phyloP scores from a whole-genome alignment of 2,329 filamentous ascomycete species.

The Pezizomycotina sp. region DNA sequence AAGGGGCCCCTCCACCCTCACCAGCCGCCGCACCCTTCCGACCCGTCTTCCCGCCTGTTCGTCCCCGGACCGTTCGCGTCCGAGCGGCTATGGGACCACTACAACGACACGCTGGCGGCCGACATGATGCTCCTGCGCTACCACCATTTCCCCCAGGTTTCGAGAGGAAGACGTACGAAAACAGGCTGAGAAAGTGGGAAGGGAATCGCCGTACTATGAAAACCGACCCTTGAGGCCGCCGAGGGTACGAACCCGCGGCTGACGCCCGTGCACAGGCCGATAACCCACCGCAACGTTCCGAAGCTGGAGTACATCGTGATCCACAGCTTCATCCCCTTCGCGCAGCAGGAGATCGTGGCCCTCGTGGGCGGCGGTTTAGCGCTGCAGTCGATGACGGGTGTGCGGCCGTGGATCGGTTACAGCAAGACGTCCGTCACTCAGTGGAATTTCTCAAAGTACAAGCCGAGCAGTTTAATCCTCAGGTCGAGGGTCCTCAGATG shows the following conservation, averaged over 20 bases:
- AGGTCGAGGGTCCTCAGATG: conserved; percentile 62
- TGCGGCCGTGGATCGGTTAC: conserved; percentile 52
- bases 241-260: conserved; percentile 60
- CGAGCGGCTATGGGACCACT: conserved; percentile 78
- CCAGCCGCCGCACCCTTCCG: conserved; percentile 70
- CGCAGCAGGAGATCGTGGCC: conserved; percentile 53
- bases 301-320: conserved; percentile 65
- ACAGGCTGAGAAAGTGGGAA: conserved; percentile 74
- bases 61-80: conserved; percentile 79
- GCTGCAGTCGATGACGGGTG: conserved; percentile 69
- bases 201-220: conserved; percentile 88
- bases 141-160: conserved; percentile 46
- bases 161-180: conserved; percentile 48
- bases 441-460: conserved; percentile 57
- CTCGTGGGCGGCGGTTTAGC: conserved; percentile 72
- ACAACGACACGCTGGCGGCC: conserved; percentile 65
- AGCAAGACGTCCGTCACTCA: conserved; percentile 53
- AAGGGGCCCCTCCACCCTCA: conserved; percentile 85
- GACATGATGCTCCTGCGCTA: conserved; percentile 85
- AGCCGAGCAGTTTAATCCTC: conserved; percentile 58
- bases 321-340: conserved; percentile 53
- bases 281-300: conserved; percentile 73
- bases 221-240: conserved; percentile 73
- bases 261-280: conserved; percentile 51
- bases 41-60: conserved; percentile 76